These are phyloP conservation scores for Saccharomycopsis hybrid DNA, from an alignment of 1,139 yeast species.

Conservation along the genomic window DNA sequence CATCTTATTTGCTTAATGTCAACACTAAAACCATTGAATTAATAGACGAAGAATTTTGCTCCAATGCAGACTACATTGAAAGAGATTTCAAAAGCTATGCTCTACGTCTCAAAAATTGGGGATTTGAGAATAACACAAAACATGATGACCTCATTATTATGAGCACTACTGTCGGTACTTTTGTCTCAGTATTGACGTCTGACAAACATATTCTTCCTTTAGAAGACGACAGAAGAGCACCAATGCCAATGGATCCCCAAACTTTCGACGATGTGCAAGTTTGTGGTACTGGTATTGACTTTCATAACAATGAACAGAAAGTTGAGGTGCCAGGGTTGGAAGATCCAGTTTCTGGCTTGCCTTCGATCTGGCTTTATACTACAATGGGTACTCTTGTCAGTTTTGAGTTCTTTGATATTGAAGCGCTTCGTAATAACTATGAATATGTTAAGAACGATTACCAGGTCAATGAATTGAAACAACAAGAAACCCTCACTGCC, in stretches of 20 bases:
- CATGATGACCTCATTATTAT: constrained; percentile 2
- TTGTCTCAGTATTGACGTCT: constrained; percentile 7
- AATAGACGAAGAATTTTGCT: constrained; percentile 14
- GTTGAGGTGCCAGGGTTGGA: constrained; percentile 6
- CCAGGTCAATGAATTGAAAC: constrained; percentile 3
- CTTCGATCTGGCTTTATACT: constrained; percentile 13
- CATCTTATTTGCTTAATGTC: constrained; percentile 4
- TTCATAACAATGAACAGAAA: background rate
- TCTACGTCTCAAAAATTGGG: constrained; percentile 9
- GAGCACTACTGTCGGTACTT: constrained; percentile 9
- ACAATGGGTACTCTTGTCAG: constrained; percentile 7
- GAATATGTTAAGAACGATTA: background rate
- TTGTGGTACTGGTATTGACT: constrained; percentile 13
- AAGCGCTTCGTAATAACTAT: constrained; percentile 1
- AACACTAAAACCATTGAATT: background rate
- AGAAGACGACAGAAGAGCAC: constrained; percentile 12
- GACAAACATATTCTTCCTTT: constrained; percentile 5
- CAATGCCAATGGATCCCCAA: constrained; percentile 16
- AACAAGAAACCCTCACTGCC: background rate
- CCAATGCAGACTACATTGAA: constrained; percentile 2
- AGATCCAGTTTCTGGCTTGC: constrained; percentile 2
- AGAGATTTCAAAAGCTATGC: constrained; percentile 11
- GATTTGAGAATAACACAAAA: background rate
- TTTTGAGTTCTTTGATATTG: constrained; percentile 13
- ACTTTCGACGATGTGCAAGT: constrained; percentile 16